phyloP scores from a whole-genome alignment of 768 basidiomycete genomes.

The Auricularia auricula-judae region DNA sequence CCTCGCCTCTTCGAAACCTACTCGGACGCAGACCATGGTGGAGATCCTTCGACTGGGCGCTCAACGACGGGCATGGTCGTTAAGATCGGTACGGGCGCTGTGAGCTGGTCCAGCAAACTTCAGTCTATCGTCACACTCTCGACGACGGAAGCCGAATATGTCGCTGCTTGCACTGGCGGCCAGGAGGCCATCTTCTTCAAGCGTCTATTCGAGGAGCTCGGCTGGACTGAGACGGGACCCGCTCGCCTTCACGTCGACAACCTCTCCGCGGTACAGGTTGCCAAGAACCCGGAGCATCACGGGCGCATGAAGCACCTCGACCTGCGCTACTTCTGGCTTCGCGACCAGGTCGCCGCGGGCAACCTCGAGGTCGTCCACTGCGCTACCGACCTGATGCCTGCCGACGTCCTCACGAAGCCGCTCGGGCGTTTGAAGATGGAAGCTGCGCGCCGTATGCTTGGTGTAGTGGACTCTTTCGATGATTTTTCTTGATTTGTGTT shows the following conservation, averaged over 20 bases:
- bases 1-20: slow-evolving; percentile 7
- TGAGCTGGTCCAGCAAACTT: neutral
- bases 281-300: slow-evolving; percentile 18
- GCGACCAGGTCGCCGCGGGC: slow-evolving; percentile 3
- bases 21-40: neutral
- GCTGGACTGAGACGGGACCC: slow-evolving; percentile 10
- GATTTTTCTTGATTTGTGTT: neutral
- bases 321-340: slow-evolving; percentile 16
- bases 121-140: slow-evolving; percentile 1
- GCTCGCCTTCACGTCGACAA: slow-evolving; percentile 29
- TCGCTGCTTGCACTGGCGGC: slow-evolving; percentile 9
- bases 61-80: slow-evolving; percentile 4
- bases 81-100: neutral
- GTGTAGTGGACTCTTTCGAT: neutral
- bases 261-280: slow-evolving; percentile 20
- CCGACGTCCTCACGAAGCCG: slow-evolving; percentile 24
- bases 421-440: slow-evolving; percentile 7
- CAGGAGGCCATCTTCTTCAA: slow-evolving; percentile 15
- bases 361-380: neutral
- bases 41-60: slow-evolving; percentile 3
- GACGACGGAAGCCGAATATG: slow-evolving; percentile 4
- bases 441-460: neutral
- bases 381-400: slow-evolving; percentile 13
- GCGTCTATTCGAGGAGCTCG: slow-evolving; percentile 10
- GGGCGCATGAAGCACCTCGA: slow-evolving; percentile 23